These are phyloP conservation scores for Botrytis fabae DNA, from an alignment of 2,329 filamentous ascomycete genomes.

Conservation along the genomic window DNA sequence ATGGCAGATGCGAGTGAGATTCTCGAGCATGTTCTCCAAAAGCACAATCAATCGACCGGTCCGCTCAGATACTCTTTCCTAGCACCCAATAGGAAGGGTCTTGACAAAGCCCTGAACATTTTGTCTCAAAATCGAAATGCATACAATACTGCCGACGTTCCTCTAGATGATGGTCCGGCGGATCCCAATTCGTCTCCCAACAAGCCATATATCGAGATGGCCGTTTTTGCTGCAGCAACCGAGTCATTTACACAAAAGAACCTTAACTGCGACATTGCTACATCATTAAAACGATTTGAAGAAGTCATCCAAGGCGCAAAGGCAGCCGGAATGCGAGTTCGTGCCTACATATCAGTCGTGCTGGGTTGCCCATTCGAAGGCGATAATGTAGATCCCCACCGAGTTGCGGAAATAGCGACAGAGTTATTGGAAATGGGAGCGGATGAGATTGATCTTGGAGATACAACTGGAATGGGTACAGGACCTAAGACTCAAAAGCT, in stretches of 20 bases:
- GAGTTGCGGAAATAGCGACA: slow-evolving; percentile 65
- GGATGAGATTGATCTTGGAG: slow-evolving; percentile 85
- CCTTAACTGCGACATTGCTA: slow-evolving; percentile 76
- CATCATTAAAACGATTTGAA: slow-evolving; percentile 68
- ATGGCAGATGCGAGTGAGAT: slow-evolving; percentile 80
- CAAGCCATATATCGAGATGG: slow-evolving; percentile 62
- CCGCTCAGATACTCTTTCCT: slow-evolving; percentile 78
- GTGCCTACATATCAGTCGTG: slow-evolving; percentile 79
- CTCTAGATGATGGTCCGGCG: slow-evolving; percentile 24
- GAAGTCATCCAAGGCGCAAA: slow-evolving; percentile 71
- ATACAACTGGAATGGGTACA: slow-evolving; percentile 89
- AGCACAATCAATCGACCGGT: slow-evolving; percentile 53
- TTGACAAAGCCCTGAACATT: slow-evolving; percentile 61
- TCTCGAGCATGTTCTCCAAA: slow-evolving; percentile 64
- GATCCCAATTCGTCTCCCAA: slow-evolving; percentile 27
- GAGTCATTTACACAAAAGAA: slow-evolving; percentile 80
- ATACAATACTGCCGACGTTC: slow-evolving; percentile 49
- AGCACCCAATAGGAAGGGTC: slow-evolving; percentile 72
- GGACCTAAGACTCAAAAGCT: slow-evolving; percentile 67
- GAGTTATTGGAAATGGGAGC: slow-evolving; percentile 81
- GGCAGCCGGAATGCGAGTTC: slow-evolving; percentile 63
- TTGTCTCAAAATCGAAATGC: slow-evolving; percentile 56
- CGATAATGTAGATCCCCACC: slow-evolving; percentile 61
- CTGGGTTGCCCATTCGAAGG: slow-evolving; percentile 78
- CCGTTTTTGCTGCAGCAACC: slow-evolving; percentile 80